A percentile compares a stretch with the other conserved stretches of the same genome.
phyloP scores from a whole-genome alignment of 306 rosid genomes.

The Hylodesmum podocarpum region DNA sequence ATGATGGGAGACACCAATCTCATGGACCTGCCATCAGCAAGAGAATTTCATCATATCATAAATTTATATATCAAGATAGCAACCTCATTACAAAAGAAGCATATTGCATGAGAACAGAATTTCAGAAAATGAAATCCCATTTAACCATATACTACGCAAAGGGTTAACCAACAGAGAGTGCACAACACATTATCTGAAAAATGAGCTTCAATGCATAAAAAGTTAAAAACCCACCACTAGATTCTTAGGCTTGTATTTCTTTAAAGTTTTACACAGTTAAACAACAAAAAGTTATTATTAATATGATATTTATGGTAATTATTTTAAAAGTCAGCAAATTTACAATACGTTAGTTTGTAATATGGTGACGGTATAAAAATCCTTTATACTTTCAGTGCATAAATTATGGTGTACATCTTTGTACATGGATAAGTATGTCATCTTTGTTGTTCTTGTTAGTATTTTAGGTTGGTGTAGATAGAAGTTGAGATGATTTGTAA shows the following conservation, averaged over 20 bases:
- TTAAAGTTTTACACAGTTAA: too few relatives aligned
- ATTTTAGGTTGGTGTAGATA: too few relatives aligned
- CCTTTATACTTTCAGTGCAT: too few relatives aligned
- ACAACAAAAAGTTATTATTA: too few relatives aligned
- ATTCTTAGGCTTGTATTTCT: not conserved
- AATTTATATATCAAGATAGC: not conserved
- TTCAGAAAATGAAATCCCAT: not conserved
- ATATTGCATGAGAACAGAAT: not conserved
- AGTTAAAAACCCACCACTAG: too few relatives aligned
- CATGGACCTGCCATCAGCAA: slow-evolving; percentile 72
- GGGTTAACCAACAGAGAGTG: slow-evolving; percentile 1
- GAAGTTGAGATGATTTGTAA: too few relatives aligned
- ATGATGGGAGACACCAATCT: slow-evolving; percentile 89
- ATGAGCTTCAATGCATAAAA: not conserved
- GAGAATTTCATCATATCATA: not conserved
- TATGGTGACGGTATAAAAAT: too few relatives aligned
- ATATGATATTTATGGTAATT: too few relatives aligned
- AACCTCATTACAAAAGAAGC: not conserved
- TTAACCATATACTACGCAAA: not conserved
- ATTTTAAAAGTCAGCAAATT: too few relatives aligned
- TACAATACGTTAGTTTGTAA: too few relatives aligned
- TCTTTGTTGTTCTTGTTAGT: not conserved
- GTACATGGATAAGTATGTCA: not conserved
- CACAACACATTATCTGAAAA: not conserved
- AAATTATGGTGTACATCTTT: too few relatives aligned